phyloP scores from a whole-genome alignment of 2,329 filamentous ascomycete species.

The Aspergillus ochraceoroseus region DNA sequence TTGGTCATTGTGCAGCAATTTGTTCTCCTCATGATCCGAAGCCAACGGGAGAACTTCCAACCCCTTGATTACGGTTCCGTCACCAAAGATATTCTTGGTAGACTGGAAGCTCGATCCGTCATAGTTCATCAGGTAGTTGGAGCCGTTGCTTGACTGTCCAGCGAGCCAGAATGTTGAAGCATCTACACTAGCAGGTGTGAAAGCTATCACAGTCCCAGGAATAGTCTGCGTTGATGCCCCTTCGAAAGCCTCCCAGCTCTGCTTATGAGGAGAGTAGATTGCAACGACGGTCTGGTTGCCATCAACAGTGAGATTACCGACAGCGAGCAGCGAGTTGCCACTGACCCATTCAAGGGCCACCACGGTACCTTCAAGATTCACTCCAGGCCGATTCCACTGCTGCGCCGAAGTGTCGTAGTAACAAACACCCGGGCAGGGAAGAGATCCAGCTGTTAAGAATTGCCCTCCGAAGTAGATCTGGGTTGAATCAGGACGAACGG shows the following conservation, averaged over 20 bases:
- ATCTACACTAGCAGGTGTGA: slow-evolving; percentile 69
- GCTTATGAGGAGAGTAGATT: slow-evolving; percentile 63
- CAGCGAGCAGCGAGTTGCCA: slow-evolving; percentile 66
- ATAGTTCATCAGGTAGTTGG: slow-evolving; percentile 75
- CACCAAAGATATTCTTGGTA: slow-evolving; percentile 59
- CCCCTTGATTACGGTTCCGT: slow-evolving; percentile 65
- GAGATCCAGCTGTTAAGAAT: slow-evolving; percentile 75
- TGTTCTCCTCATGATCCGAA: slow-evolving; percentile 59
- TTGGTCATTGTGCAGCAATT: slow-evolving; percentile 62
- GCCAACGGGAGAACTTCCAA: slow-evolving; percentile 75
- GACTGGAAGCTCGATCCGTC: slow-evolving; percentile 67
- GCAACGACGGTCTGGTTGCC: slow-evolving; percentile 64
- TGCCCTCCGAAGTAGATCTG: slow-evolving; percentile 82
- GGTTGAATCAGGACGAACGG: slow-evolving; percentile 61
- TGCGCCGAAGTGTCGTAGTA: slow-evolving; percentile 64
- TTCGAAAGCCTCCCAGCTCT: slow-evolving; percentile 58
- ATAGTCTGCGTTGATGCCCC: slow-evolving; percentile 52
- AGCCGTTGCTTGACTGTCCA: slow-evolving; percentile 64
- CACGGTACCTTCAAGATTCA: slow-evolving; percentile 65
- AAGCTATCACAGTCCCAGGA: slow-evolving; percentile 72
- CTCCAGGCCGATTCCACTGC: slow-evolving; percentile 77
- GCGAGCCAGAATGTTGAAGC: slow-evolving; percentile 75
- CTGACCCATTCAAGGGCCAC: slow-evolving; percentile 71
- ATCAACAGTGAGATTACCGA: slow-evolving; percentile 68
- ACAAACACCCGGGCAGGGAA: slow-evolving; percentile 79